phyloP scores from a whole-genome alignment of 169 alveolate genomes.

The Eimeria falciformis region DNA sequence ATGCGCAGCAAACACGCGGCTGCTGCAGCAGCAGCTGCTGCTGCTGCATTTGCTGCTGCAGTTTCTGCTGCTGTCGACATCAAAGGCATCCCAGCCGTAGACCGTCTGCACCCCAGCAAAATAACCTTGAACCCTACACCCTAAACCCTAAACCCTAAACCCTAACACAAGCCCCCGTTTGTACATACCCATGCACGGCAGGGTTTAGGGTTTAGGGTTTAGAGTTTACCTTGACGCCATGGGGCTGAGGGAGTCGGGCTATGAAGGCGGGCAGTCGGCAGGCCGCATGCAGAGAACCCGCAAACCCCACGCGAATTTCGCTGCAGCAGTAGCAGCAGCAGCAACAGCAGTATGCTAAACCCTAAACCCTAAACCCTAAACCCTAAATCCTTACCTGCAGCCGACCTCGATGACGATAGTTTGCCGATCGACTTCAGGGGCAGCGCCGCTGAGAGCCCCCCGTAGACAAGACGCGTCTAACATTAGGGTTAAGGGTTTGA shows the following conservation, averaged over 20 bases:
- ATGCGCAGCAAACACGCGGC: conserved; percentile 55
- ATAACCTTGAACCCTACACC: conserved; percentile 6
- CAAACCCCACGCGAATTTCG: conserved; percentile 67
- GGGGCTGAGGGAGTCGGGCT: conserved; percentile 9
- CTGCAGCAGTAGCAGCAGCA: conserved; percentile 70
- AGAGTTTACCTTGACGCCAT: conserved; percentile 29
- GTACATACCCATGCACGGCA: neutral
- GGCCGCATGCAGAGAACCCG: conserved; percentile 43
- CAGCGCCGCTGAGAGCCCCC: conserved; percentile 49
- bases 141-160: conserved; percentile 42
- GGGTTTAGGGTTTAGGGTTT: conserved; percentile 54
- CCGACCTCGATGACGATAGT: conserved; percentile 35
- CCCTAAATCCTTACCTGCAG: conserved; percentile 53
- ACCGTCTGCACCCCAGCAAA: conserved; percentile 1
- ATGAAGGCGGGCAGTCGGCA: conserved; percentile 68
- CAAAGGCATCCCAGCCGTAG: conserved; percentile 59
- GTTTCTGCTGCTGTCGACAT: conserved; percentile 18
- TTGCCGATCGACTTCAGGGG: conserved; percentile 6
- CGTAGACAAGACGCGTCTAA: conserved; percentile 21
- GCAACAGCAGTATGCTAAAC: conserved; percentile 44
- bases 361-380: conserved; percentile 60
- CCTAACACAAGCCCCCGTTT: neutral
- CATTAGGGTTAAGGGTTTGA: conserved; percentile 1
- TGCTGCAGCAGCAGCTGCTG: conserved; percentile 28
- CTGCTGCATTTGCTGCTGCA: conserved; percentile 26